Base-by-base conservation (phyloP, 2,329 filamentous ascomycete species). In the Colletotrichum chrysophilum region DNA sequence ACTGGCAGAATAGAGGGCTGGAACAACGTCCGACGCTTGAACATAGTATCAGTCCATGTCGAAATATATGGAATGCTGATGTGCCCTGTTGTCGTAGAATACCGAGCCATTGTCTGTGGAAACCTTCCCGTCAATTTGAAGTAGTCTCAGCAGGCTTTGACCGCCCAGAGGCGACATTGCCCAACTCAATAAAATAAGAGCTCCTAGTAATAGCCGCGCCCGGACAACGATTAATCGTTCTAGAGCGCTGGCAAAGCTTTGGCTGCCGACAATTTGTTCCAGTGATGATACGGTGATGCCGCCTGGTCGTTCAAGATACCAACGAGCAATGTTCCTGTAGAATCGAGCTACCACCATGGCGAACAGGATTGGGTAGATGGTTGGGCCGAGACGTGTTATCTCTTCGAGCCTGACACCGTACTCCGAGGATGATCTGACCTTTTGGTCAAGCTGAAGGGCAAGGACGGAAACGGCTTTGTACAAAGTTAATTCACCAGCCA, bases 251-350 rank as follows among this genome's bases (percentile, higher is more conserved):
- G 66, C 71, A 28, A 74, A 70, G 26, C 66, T 70, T 30, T 66
- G 67, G 32, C 71, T 74, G 13, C 71, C 71, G 30, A 74, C 12
- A 14, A 66, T 70, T 24, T 71, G 71, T 12, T 74, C 71, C 3
- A 71, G 60, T 3, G 60, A 55, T 30, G 48, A 34, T 9, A 74
- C 28, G 4, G 34, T 34, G 60, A 74, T 66, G 3, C 71, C 71
- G n/a, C 34, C 10, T 24, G 64, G 38, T 36, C 52, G 14, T 24
- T 70, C 71, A 1, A 70, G 34, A 24, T 34, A 4, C 71, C 71
- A 74, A 1, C 61, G 66, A 28, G 71, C 58, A 1, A 43, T 1
- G 10, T 71, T 74, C 2, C n/a, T 62, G 12, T 55, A 70, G 32
- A 74, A 74, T 5, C 71, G n/a, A 1, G 56, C 68, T 5, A 61